Evolutionary conservation across 345 rosid genomes (phyloP).

Genomic region (Hypericum perforatum): DNA sequence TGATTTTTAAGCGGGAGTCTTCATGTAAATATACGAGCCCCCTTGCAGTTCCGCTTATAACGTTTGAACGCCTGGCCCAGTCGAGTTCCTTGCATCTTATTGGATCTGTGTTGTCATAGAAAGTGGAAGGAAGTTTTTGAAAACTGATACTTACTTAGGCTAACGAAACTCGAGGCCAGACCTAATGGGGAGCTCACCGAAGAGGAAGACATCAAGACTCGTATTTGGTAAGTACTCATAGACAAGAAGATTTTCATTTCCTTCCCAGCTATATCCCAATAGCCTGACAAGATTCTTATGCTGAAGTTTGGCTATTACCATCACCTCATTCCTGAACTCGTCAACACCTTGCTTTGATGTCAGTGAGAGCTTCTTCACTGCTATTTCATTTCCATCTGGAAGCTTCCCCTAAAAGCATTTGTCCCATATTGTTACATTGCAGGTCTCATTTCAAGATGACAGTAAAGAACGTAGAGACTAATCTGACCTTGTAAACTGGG

Average conservation of each 20-base stretch:
- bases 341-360: conserved; percentile 44
- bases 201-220: conserved; percentile 37
- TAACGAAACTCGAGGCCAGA: background rate
- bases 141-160: background rate
- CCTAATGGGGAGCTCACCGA: conserved; percentile 13
- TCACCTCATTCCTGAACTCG: conserved; percentile 47
- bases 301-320: conserved; percentile 39
- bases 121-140: background rate
- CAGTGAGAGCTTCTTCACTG: conserved; percentile 43
- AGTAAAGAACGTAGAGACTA: background rate
- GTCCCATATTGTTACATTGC: background rate
- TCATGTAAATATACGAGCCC: conserved; percentile 44
- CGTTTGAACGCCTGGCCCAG: conserved; percentile 33
- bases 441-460: background rate
- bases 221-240: conserved; percentile 44
- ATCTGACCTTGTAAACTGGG: conserved; percentile 37
- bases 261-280: conserved; percentile 38
- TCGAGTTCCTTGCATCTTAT: conserved; percentile 22
- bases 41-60: conserved; percentile 32
- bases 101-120: conserved; percentile 21
- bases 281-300: conserved; percentile 49
- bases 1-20: conserved; percentile 45
- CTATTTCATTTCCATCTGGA: conserved; percentile 31
- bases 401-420: conserved; percentile 30
- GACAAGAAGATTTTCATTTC: conserved; percentile 36